phyloP scores from a whole-genome alignment of 108 stramenopile genomes.

The Cyclotella cryptica region DNA sequence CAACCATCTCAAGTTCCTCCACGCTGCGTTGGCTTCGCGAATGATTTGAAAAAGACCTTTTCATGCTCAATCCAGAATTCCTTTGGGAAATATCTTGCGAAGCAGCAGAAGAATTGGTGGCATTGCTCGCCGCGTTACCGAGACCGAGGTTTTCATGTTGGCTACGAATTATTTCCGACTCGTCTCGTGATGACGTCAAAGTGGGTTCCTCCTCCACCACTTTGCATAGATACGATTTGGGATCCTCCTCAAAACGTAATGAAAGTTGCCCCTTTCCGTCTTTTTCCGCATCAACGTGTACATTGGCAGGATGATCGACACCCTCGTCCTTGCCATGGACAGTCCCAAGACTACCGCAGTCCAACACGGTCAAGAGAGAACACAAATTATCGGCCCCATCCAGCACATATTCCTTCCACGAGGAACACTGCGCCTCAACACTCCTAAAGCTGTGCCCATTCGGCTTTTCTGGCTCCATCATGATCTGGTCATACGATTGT shows the following conservation, averaged over 20 bases:
- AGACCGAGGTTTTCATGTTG: too few species aligned
- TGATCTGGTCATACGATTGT: conserved; percentile 6
- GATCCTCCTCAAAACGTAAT: not conserved
- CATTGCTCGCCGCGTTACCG: too few species aligned
- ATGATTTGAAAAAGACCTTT: not conserved
- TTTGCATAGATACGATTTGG: not conserved
- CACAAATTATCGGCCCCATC: conserved; percentile 17
- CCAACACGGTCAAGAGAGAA: not conserved
- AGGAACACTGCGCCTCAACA: not conserved
- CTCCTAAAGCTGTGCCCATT: not conserved
- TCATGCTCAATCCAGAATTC: not conserved
- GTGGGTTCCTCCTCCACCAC: not conserved
- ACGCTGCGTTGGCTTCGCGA: not conserved
- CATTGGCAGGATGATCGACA: not conserved
- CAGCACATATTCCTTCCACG: conserved; percentile 18
- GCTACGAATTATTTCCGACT: too few species aligned
- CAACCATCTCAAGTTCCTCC: not conserved
- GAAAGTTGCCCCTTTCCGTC: not conserved
- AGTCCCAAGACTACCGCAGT: conserved; percentile 2
- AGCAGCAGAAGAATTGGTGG: too few species aligned
- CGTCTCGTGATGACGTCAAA: too few species aligned
- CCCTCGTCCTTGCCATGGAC: not conserved
- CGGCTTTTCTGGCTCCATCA: not conserved
- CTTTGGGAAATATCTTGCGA: not conserved
- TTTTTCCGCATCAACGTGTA: not conserved